Percentiles rank a stretch among this genome's conserved stretches.
phyloP scores from a whole-genome alignment of 768 basidiomycete species.

The Rossbeevera mucosa region DNA sequence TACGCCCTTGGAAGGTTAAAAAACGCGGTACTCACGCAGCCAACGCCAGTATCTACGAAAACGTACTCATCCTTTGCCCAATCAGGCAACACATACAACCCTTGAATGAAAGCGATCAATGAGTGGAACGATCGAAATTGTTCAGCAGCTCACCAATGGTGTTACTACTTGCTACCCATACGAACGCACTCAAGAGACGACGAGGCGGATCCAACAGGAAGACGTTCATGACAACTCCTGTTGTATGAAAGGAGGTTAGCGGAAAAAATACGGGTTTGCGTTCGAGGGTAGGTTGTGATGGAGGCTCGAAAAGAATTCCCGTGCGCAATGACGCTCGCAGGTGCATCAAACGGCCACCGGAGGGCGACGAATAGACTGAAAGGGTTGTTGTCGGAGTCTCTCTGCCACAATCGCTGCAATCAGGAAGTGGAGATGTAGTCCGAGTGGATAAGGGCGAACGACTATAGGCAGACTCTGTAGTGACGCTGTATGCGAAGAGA shows the following conservation, averaged over 20 bases:
- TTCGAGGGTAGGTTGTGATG: conserved; percentile 10
- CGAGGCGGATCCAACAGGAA: conserved; percentile 65
- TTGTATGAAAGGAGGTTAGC: conserved; percentile 59
- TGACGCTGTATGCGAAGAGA: conserved; percentile 3
- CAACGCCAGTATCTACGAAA: conserved; percentile 69
- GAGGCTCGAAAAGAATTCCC: conserved; percentile 9
- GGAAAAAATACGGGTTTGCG: conserved; percentile 48
- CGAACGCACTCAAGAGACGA: conserved; percentile 60
- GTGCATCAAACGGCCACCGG: not conserved
- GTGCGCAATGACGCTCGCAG: conserved; percentile 7
- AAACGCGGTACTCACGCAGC: conserved; percentile 51
- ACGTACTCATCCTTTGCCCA: conserved; percentile 65
- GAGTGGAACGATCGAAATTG: not conserved
- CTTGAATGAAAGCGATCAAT: conserved; percentile 36
- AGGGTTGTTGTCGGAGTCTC: conserved; percentile 12
- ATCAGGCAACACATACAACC: conserved; percentile 60
- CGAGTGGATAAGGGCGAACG: conserved; percentile 23
- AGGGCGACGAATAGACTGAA: conserved; percentile 8
- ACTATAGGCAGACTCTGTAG: conserved; percentile 7
- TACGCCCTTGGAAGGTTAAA: not conserved
- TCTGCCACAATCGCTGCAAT: conserved; percentile 11
- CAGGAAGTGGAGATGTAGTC: conserved; percentile 20
- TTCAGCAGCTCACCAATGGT: conserved; percentile 25
- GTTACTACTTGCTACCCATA: conserved; percentile 52
- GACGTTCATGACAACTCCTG: conserved; percentile 72